Evolutionary conservation across 192 early-diverging fungal species (phyloP), one percentile per base, ranked within the genome.

Genomic region (Globomyces pollinis-pini): DNA sequence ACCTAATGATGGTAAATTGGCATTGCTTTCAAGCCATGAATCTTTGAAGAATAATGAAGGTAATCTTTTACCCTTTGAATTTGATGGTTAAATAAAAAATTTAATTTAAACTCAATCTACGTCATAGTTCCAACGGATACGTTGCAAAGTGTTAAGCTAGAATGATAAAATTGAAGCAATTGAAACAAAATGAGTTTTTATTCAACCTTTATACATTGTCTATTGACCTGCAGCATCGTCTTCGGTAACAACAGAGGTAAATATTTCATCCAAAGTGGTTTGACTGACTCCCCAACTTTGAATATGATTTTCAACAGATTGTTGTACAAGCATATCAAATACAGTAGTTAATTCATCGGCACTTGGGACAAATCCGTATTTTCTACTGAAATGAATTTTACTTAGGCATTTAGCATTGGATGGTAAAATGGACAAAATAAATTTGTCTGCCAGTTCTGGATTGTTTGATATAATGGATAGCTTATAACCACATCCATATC

Each of bases 181-280:
- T n/a, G n/a, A n/a, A n/a, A n/a, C n/a, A n/a, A n/a, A n/a, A n/a
- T n/a, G n/a, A n/a, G n/a, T n/a, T n/a, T n/a, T n/a, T n/a, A n/a
- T n/a, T n/a, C n/a, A n/a, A n/a, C n/a, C n/a, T n/a, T n/a, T n/a
- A n/a, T n/a, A n/a, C n/a, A n/a, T n/a, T n/a, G n/a, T n/a, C n/a
- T n/a, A n/a, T n/a, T n/a, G n/a, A n/a, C 52, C 52, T 9, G 52
- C 29, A 9, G 52, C 52, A 24, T 57, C 55, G 13, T 32, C 31
- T 44, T 57, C 55, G 20, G 47, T 47, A 8, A 68, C 43, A 15
- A 81, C 74, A 38, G 68, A 70, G 52, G 86, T 70, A 64, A 88
- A 88, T 15, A 88, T 84, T 58, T 86, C 85, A 61, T 88, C 86
- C 31, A 88, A 61, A 5, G 70, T 77, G 5, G 84, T 85, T 64